Evolutionary conservation across 441 rosid species (phyloP).

Genomic region (Raphanus hybrid): DNA sequence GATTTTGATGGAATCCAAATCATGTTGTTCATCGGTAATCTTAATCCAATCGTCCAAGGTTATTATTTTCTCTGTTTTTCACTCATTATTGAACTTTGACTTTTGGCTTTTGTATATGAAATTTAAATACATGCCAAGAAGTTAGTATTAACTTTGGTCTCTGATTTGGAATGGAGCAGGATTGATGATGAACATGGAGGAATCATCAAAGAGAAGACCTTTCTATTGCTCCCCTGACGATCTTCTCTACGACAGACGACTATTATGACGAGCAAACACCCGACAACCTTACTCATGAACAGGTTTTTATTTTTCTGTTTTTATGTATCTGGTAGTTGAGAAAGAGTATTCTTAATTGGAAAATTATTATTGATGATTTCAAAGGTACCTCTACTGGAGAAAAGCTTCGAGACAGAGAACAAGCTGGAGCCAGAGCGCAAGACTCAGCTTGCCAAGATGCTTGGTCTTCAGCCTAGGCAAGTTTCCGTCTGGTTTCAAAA

Average conservation of each 20-base stretch:
- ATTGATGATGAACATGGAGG: background rate
- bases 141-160: background rate
- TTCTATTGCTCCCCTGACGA: constrained; percentile 79
- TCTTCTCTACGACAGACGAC: constrained; percentile 61
- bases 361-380: background rate
- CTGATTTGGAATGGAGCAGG: constrained; percentile 35
- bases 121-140: background rate
- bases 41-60: constrained; percentile 60
- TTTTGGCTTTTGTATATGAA: background rate
- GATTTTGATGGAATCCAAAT: too few species aligned
- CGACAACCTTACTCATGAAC: constrained; percentile 81
- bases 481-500: constrained; percentile 87
- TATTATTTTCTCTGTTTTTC: background rate
- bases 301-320: constrained; percentile 46
- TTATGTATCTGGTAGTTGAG: background rate
- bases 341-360: too few species aligned
- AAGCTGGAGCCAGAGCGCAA: constrained; percentile 82
- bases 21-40: constrained; percentile 68
- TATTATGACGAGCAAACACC: constrained; percentile 79
- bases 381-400: constrained; percentile 76
- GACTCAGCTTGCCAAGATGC: constrained; percentile 72
- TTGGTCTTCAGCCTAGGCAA: constrained; percentile 80
- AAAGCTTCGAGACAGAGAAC: constrained; percentile 79
- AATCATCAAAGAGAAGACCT: constrained; percentile 43
- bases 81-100: background rate